Percentiles rank a stretch among this genome's conserved stretches.
Conservation (phyloP, 257 asterid species). For the Echium plantagineum region DNA sequence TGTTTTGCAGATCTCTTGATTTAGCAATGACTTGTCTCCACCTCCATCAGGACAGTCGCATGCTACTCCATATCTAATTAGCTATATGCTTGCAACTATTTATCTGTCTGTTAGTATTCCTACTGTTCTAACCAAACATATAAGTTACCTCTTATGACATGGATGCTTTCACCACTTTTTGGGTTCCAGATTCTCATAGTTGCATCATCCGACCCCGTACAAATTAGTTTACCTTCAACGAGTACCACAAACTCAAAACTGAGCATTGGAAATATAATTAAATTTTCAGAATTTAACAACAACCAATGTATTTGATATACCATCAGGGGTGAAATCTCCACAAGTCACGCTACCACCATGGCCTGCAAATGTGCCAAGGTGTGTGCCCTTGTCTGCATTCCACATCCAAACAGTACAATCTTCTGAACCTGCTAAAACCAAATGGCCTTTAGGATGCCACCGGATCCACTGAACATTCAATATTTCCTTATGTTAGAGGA, state of each 20-base stretch:
- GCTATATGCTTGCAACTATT: background rate
- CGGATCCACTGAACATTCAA: conserved; percentile 62
- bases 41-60: background rate
- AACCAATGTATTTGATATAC: conserved; percentile 23
- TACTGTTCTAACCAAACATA: conserved; percentile 3
- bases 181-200: conserved; percentile 90
- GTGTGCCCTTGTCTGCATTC: conserved; percentile 68
- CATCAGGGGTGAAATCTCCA: conserved; percentile 92
- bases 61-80: background rate
- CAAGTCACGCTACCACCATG: conserved; percentile 74
- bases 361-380: conserved; percentile 49
- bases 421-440: conserved; percentile 91
- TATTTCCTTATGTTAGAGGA: conserved; percentile 3
- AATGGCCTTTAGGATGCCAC: conserved; percentile 92
- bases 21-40: background rate
- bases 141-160: conserved; percentile 60
- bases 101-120: background rate
- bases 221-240: conserved; percentile 54
- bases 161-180: conserved; percentile 43
- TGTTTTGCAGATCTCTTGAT: background rate
- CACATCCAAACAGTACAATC: conserved; percentile 82
- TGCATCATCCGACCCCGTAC: conserved; percentile 90
- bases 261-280: conserved; percentile 3
- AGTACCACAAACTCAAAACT: background rate
- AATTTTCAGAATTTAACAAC: conserved; percentile 2